Base-by-base conservation (phyloP, 2,329 filamentous ascomycete genomes). In the Diaporthe australafricana region DNA sequence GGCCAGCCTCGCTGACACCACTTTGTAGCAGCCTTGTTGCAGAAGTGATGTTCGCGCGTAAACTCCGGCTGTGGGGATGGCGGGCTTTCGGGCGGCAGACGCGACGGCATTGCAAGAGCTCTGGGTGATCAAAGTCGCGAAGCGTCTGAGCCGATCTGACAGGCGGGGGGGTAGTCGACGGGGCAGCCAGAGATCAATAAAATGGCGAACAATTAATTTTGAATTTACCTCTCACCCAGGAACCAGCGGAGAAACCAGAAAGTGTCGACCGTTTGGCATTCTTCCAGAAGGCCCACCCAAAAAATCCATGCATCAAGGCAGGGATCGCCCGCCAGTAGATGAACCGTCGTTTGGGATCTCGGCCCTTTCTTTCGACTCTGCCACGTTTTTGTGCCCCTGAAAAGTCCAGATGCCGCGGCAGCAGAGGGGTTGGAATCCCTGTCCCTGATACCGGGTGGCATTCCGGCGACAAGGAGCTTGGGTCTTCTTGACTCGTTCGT, bases 401-500 rank as follows among this genome's bases (percentile, higher is more conserved):
- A 16, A 22, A 48, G 48, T 12, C 40, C 50, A 55, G 65, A 56
- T 42, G 57, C 50, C 40, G 45, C 52, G 62, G 69, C 50, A 32
- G 25, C 35, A 11, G 52, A 53, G 40, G 45, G 40, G 35, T 22
- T 50, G n/a, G n/a, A 38, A 48, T 30, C 69, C 69, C 40, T 57
- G 63, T 68, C 70, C 62, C 52, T 70, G 65, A 62, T 47, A 65
- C 70, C 70, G 70, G 70, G 56, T 56, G 27, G 48, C 17, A 50
- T 72, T 63, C 70, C 70, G 70, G 66, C 56, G 66, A 70, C 66
- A 72, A 56, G 70, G 66, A 45, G 55, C 56, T 45, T 50, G 66
- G 45, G 20, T 38, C 40, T 27, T 42, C 70, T 52, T 72, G 70
- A 72, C 70, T 72, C 70, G 70, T 52, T 52, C 32, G 20, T 62